Percentiles rank a stretch among this genome's conserved stretches.
phyloP scores from a whole-genome alignment of 1,284 basidiomycete genomes.

The Sparassis latifolia region DNA sequence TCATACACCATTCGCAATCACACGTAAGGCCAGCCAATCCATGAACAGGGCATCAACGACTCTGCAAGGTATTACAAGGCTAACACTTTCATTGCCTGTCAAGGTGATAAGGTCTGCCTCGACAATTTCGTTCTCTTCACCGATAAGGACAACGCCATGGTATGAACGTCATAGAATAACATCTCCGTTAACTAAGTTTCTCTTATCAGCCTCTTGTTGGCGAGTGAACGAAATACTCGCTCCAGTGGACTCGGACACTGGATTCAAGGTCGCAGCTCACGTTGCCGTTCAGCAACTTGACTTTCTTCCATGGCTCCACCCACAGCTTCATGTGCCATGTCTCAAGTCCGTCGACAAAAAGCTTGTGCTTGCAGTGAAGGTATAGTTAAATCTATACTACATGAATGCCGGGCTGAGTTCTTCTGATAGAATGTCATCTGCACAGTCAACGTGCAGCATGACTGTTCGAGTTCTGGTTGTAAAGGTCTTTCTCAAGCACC shows the following conservation, averaged over 20 bases:
- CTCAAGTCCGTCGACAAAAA: neutral
- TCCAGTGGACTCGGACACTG: neutral
- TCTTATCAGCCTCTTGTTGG: neutral
- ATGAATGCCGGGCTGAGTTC: neutral
- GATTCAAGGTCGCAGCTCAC: neutral
- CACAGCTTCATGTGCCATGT: neutral
- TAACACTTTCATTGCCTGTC: neutral
- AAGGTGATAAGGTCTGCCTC: neutral
- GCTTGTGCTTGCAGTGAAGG: neutral
- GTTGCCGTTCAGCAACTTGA: neutral
- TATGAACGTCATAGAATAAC: neutral
- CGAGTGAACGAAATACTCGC: neutral
- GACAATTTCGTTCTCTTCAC: neutral
- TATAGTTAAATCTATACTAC: neutral
- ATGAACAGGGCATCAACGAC: neutral
- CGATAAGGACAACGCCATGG: neutral
- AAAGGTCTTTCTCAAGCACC: neutral
- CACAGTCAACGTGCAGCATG: constrained; percentile 11
- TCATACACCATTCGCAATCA: neutral
- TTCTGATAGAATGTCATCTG: constrained; percentile 4
- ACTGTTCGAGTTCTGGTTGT: constrained; percentile 5
- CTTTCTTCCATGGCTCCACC: neutral
- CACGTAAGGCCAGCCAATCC: neutral
- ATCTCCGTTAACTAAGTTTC: neutral
- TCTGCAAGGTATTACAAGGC: neutral